Percentiles rank a stretch among this genome's conserved stretches.
These are phyloP conservation scores for Malus sylvestris DNA, from an alignment of 306 rosid species.

Conservation along the genomic window DNA sequence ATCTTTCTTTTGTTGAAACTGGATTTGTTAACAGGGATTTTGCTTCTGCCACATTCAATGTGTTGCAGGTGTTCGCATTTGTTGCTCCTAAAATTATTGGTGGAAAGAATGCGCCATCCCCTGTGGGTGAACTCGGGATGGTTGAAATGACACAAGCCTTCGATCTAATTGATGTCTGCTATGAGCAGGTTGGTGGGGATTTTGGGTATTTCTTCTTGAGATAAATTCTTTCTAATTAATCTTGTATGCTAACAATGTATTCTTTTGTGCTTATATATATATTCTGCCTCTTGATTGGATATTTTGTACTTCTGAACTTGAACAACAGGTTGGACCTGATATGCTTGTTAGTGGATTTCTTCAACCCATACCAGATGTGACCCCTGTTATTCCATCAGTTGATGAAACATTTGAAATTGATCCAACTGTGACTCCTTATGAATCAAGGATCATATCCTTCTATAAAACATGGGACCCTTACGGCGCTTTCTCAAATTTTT, in stretches of 20 bases:
- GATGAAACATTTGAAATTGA: constrained; percentile 78
- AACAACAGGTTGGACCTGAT: constrained; percentile 79
- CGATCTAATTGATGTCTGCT: constrained; percentile 69
- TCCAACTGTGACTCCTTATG: constrained; percentile 71
- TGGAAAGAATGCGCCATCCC: constrained; percentile 82
- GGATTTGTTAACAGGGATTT: background rate
- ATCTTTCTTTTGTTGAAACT: background rate
- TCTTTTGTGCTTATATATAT: background rate
- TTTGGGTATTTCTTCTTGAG: background rate
- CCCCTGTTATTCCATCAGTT: constrained; percentile 68
- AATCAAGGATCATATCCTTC: constrained; percentile 66
- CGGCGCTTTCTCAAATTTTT: constrained; percentile 85
- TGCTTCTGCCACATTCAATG: background rate
- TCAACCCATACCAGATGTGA: constrained; percentile 69
- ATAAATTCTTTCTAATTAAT: background rate
- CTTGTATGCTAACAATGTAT: background rate
- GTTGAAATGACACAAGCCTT: constrained; percentile 97
- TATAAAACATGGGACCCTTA: constrained; percentile 90
- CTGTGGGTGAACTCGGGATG: constrained; percentile 98
- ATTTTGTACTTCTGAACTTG: constrained; percentile 14
- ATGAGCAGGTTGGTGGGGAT: constrained; percentile 59
- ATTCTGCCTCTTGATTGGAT: background rate
- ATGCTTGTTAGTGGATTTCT: constrained; percentile 86
- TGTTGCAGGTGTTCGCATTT: constrained; percentile 74
- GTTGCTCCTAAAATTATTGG: constrained; percentile 97